phyloP scores from a whole-genome alignment of 176 grass and related monocot genomes.

The Saccharum officinarum region DNA sequence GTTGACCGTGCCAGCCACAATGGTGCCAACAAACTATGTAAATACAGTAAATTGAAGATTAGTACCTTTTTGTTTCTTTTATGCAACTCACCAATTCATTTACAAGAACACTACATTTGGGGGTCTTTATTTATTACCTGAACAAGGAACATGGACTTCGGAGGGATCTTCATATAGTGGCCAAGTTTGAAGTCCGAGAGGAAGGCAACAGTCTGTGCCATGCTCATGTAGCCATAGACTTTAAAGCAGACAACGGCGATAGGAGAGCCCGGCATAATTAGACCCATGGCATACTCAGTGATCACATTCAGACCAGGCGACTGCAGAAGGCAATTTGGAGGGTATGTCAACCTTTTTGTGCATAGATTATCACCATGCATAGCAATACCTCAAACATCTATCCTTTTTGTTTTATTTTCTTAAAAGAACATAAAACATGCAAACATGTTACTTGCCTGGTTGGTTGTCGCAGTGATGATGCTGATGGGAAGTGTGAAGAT shows the following conservation, averaged over 20 bases:
- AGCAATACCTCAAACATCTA: background rate
- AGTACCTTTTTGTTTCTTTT: constrained; percentile 4
- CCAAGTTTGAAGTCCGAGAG: constrained; percentile 94
- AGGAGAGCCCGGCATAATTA: constrained; percentile 78
- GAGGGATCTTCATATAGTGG: constrained; percentile 99
- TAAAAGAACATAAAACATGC: too few relatives aligned
- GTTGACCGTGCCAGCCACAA: constrained; percentile 73
- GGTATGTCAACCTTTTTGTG: background rate
- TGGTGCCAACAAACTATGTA: constrained; percentile 58
- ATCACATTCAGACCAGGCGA: constrained; percentile 92
- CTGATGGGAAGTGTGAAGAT: too few relatives aligned
- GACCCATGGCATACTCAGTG: constrained; percentile 79
- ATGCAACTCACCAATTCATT: background rate
- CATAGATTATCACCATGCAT: background rate
- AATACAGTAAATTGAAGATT: constrained; percentile 10
- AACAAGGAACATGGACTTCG: constrained; percentile 91
- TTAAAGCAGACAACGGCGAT: constrained; percentile 92
- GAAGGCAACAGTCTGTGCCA: constrained; percentile 74
- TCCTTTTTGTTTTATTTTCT: too few relatives aligned
- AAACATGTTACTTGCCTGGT: too few relatives aligned
- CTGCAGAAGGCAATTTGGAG: constrained; percentile 29
- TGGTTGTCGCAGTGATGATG: too few relatives aligned
- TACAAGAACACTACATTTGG: background rate
- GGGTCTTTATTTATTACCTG: constrained; percentile 57
- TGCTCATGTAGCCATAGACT: constrained; percentile 95